These are phyloP conservation scores for Fusarium algeriense DNA, from an alignment of 2,329 filamentous ascomycete species.

Conservation along the genomic window DNA sequence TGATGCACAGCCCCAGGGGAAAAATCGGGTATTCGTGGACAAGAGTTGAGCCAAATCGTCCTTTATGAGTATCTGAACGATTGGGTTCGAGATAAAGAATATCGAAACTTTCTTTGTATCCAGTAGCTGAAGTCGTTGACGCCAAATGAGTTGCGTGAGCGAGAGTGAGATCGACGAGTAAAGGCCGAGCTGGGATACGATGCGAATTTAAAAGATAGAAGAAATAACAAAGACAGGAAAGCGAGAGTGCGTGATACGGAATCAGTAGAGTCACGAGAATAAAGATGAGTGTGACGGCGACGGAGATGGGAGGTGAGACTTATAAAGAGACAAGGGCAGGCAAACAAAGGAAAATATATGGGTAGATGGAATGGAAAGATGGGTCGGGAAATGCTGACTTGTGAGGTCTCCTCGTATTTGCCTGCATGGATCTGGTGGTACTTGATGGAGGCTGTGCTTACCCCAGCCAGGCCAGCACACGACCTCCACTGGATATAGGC, in stretches of 20 bases:
- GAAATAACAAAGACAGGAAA: conserved; percentile 17
- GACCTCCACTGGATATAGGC: background rate
- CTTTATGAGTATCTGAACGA: conserved; percentile 13
- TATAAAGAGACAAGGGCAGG: conserved; percentile 38
- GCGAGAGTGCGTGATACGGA: conserved; percentile 23
- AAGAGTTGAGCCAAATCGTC: conserved; percentile 6
- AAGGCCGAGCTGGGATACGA: conserved; percentile 11
- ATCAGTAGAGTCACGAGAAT: conserved; percentile 29
- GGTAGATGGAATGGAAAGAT: conserved; percentile 22
- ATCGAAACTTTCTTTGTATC: conserved; percentile 6
- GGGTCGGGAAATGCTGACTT: conserved; percentile 25
- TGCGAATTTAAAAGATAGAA: conserved; percentile 21
- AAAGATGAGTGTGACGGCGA: conserved; percentile 18
- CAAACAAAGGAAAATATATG: conserved; percentile 23
- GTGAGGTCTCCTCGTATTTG: conserved; percentile 35
- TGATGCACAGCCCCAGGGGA: conserved; percentile 8
- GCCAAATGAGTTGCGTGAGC: conserved; percentile 34
- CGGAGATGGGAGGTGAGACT: conserved; percentile 19
- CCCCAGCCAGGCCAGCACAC: background rate
- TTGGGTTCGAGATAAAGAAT: conserved; percentile 4
- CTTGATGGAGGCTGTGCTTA: conserved; percentile 15
- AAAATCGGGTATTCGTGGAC: conserved; percentile 6
- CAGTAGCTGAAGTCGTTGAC: conserved; percentile 9
- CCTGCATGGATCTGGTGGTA: conserved; percentile 10
- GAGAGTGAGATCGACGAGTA: conserved; percentile 32